Evolutionary conservation across 768 basidiomycete genomes (phyloP).

Genomic region (Kockovaella imperatae): DNA sequence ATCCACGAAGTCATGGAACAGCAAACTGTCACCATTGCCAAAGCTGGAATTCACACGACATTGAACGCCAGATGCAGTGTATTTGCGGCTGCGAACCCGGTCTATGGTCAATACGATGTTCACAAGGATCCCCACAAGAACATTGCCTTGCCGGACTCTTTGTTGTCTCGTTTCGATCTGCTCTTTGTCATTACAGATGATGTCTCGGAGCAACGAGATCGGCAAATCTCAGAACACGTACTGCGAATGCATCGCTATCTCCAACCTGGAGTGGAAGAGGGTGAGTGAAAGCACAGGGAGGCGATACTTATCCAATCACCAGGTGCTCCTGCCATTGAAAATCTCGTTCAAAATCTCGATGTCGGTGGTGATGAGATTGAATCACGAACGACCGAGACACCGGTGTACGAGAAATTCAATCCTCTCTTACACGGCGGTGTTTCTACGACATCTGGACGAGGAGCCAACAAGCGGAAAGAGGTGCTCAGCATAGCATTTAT

Average conservation of each 20-base stretch:
- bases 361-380: slow-evolving; percentile 66
- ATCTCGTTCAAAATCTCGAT: slow-evolving; percentile 74
- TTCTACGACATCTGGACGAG: slow-evolving; percentile 51
- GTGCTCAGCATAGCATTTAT: slow-evolving; percentile 87
- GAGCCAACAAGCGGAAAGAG: slow-evolving; percentile 59
- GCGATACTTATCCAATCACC: background rate
- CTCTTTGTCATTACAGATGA: slow-evolving; percentile 98
- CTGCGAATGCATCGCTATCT: slow-evolving; percentile 94
- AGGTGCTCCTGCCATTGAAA: slow-evolving; percentile 77
- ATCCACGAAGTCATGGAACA: slow-evolving; percentile 99
- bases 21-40: slow-evolving; percentile 98
- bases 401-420: slow-evolving; percentile 93
- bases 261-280: slow-evolving; percentile 92
- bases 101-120: slow-evolving; percentile 98
- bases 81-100: slow-evolving; percentile 95
- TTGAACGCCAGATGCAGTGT: slow-evolving; percentile 97
- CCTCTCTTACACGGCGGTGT: slow-evolving; percentile 86
- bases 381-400: slow-evolving; percentile 54
- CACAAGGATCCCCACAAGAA: slow-evolving; percentile 99
- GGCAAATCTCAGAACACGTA: slow-evolving; percentile 93
- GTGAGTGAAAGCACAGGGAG: slow-evolving; percentile 45
- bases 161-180: slow-evolving; percentile 96
- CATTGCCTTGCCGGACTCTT: slow-evolving; percentile 93
- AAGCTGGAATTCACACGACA: slow-evolving; percentile 97
- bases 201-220: slow-evolving; percentile 87